phyloP scores from a whole-genome alignment of 345 rosid species.

The Eucalyptus camaldulensis region DNA sequence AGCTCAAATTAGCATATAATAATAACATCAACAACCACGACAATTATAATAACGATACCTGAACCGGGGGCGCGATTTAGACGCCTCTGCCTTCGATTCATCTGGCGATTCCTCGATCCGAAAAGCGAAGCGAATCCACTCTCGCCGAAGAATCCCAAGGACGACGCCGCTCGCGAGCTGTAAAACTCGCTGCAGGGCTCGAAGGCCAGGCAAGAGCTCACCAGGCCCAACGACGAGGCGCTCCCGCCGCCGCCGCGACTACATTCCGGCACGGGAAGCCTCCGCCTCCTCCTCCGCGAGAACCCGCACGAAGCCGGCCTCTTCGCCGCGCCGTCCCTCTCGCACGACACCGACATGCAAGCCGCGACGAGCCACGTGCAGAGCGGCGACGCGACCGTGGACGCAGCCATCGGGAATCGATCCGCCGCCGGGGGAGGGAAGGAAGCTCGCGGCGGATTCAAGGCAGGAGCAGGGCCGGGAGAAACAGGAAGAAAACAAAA shows the following conservation, averaged over 20 bases:
- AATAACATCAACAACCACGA: neutral
- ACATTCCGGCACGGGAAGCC: constrained; percentile 18
- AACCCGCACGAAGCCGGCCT: constrained; percentile 1
- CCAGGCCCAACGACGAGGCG: constrained; percentile 19
- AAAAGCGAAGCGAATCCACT: constrained; percentile 19
- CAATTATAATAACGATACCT: constrained; percentile 3
- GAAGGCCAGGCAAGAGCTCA: constrained; percentile 52
- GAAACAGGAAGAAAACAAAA: neutral
- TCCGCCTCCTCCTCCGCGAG: constrained; percentile 21
- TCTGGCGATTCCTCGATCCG: constrained; percentile 17
- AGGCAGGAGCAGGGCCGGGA: neutral
- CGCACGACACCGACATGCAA: constrained; percentile 64
- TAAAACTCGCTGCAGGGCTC: constrained; percentile 54
- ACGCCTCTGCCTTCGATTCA: constrained; percentile 30
- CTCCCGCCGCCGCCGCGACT: neutral
- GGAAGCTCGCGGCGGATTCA: neutral
- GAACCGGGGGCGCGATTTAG: constrained; percentile 21
- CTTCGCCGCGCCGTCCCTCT: constrained; percentile 8
- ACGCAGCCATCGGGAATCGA: neutral
- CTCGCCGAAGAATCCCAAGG: constrained; percentile 11
- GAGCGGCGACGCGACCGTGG: constrained; percentile 41
- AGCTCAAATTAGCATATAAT: neutral
- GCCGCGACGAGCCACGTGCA: constrained; percentile 89
- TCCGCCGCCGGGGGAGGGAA: neutral
- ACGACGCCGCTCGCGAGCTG: constrained; percentile 26